Percentiles rank a stretch among this genome's conserved stretches.
Conservation (phyloP, 495 filamentous ascomycete genomes). For the Staphylotrichum longicolle region DNA sequence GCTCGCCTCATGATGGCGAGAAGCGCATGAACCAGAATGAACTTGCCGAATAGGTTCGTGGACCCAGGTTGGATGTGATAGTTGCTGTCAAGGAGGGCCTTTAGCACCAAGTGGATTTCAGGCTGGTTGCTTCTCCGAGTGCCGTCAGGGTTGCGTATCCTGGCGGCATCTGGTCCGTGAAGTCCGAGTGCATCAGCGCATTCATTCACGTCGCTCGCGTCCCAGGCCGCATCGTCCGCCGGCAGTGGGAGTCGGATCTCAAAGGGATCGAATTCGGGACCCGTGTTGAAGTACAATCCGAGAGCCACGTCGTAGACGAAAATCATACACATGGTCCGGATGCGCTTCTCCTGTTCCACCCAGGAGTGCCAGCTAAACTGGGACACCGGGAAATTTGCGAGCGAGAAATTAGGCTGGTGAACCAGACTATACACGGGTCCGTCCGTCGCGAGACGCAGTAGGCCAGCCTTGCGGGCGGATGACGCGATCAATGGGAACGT, state of each 20-base stretch:
- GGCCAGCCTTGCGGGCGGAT: slow-evolving; percentile 49
- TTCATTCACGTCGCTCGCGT: slow-evolving; percentile 50
- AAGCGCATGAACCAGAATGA: slow-evolving; percentile 65
- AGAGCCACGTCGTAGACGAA: slow-evolving; percentile 58
- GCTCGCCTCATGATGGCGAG: slow-evolving; percentile 52
- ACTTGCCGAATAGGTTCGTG: slow-evolving; percentile 67
- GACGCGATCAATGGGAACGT: slow-evolving; percentile 52
- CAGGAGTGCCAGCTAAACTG: slow-evolving; percentile 59
- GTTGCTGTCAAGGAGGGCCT: slow-evolving; percentile 52
- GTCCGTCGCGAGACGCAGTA: slow-evolving; percentile 48
- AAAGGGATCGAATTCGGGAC: slow-evolving; percentile 53
- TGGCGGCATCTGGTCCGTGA: slow-evolving; percentile 47
- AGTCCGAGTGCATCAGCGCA: slow-evolving; percentile 62
- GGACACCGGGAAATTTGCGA: slow-evolving; percentile 35
- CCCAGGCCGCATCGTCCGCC: slow-evolving; percentile 66
- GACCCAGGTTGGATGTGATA: slow-evolving; percentile 52
- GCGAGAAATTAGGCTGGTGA: slow-evolving; percentile 44
- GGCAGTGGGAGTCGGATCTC: slow-evolving; percentile 61
- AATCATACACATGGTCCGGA: slow-evolving; percentile 58
- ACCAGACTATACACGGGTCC: slow-evolving; percentile 40
- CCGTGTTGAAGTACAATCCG: slow-evolving; percentile 63
- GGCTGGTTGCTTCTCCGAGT: slow-evolving; percentile 58
- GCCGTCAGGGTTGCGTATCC: slow-evolving; percentile 52
- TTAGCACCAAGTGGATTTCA: slow-evolving; percentile 52
- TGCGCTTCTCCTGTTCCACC: slow-evolving; percentile 66